phyloP scores from a whole-genome alignment of 2,329 filamentous ascomycete genomes.

The Fusarium beomiforme region DNA sequence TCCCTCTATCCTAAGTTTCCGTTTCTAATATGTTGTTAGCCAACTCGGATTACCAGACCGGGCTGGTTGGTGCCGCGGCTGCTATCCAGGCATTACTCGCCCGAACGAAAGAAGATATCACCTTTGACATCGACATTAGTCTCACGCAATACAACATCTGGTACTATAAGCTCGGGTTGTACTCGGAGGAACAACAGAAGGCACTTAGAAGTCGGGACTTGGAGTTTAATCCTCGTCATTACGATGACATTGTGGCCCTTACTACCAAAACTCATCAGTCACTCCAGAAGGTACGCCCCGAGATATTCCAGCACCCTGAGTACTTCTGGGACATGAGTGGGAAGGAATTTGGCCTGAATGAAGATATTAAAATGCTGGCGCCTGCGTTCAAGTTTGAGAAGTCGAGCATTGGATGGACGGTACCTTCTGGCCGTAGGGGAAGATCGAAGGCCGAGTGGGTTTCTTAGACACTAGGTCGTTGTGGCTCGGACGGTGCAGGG shows the following conservation, averaged over 20 bases:
- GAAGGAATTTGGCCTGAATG: not conserved
- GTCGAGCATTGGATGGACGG: not conserved
- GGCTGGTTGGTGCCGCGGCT: not conserved
- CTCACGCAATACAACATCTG: constrained; percentile 1
- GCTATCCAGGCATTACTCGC: not conserved
- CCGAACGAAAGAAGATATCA: not conserved
- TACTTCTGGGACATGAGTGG: constrained; percentile 1
- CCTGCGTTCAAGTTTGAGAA: not conserved
- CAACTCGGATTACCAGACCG: not conserved
- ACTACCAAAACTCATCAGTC: not conserved
- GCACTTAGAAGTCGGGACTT: not conserved
- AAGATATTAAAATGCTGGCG: not conserved
- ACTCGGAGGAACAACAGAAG: not conserved
- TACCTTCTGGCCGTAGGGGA: not conserved
- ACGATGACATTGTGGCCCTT: not conserved
- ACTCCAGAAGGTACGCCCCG: not conserved
- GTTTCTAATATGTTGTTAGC: not conserved
- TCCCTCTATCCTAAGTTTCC: no score
- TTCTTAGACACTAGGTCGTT: no score
- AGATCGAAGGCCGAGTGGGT: not conserved
- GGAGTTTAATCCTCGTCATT: not conserved
- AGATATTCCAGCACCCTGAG: not conserved
- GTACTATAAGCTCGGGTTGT: not conserved
- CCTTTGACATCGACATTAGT: not conserved
- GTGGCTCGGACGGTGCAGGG: no score